These are phyloP conservation scores for Polyplosphaeria fusca DNA, from an alignment of 495 filamentous ascomycete genomes.

Conservation along the genomic window DNA sequence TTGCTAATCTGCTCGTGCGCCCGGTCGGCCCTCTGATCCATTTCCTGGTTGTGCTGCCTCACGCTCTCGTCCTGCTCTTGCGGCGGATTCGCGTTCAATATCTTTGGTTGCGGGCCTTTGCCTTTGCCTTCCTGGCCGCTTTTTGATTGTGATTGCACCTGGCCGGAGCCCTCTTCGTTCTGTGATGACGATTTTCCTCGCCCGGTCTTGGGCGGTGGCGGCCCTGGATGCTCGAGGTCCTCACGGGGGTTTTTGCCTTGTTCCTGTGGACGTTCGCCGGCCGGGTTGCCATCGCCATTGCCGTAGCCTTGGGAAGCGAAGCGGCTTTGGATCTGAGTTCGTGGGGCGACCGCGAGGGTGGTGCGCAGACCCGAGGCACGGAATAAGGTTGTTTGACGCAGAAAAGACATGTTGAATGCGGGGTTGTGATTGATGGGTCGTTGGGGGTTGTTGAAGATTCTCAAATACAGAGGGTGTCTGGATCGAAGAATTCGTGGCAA, in stretches of 20 bases:
- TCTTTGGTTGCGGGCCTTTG: conserved; percentile 42
- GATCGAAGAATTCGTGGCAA: too few species aligned
- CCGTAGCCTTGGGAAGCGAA: conserved; percentile 40
- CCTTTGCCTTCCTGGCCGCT: neutral
- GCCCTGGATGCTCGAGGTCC: conserved; percentile 41
- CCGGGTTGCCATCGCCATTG: conserved; percentile 35
- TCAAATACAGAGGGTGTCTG: too few species aligned
- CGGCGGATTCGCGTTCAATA: conserved; percentile 41
- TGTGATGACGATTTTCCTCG: conserved; percentile 12
- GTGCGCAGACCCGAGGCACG: conserved; percentile 31
- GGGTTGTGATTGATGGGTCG: too few species aligned
- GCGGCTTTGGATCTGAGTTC: conserved; percentile 19
- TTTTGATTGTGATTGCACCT: neutral
- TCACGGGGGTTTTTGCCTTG: conserved; percentile 34
- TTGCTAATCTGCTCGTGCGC: conserved; percentile 33
- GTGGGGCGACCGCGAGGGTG: conserved; percentile 19
- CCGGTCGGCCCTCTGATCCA: conserved; percentile 53
- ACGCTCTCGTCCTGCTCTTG: conserved; percentile 36
- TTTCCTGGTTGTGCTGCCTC: conserved; percentile 60
- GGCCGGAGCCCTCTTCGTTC: neutral
- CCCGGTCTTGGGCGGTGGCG: conserved; percentile 34
- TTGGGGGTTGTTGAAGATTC: too few species aligned
- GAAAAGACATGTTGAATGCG: conserved; percentile 33
- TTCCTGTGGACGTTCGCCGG: conserved; percentile 35
- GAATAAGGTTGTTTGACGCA: conserved; percentile 24